Conservation (phyloP, 116 monocot species). For the Dioscorea cayenensis region DNA sequence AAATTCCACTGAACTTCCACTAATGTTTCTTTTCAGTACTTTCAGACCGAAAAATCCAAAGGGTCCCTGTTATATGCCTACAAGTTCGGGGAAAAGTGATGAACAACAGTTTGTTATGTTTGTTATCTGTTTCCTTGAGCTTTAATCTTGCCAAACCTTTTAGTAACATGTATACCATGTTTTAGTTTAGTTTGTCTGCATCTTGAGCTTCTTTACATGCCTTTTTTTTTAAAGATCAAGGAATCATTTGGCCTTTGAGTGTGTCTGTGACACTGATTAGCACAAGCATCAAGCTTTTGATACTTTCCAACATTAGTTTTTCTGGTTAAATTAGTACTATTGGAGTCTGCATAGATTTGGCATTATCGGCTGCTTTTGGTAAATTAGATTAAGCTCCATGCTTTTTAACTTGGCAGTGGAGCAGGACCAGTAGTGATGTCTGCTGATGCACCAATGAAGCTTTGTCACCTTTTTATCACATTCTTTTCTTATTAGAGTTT, state of each 20-base stretch:
- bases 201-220: background rate
- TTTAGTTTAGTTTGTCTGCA: conserved; percentile 35
- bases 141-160: conserved; percentile 28
- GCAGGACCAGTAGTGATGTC: background rate
- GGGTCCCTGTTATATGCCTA: conserved; percentile 1
- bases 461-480: too few relatives aligned
- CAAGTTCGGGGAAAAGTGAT: conserved; percentile 1
- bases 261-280: background rate
- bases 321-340: background rate
- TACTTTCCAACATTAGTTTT: background rate
- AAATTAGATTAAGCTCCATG: background rate
- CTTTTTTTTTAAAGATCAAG: background rate
- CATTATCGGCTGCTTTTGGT: background rate
- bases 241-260: background rate
- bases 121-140: conserved; percentile 15
- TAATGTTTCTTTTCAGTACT: too few relatives aligned
- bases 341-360: background rate
- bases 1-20: too few relatives aligned
- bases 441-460: background rate
- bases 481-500: too few relatives aligned
- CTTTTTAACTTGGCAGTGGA: background rate
- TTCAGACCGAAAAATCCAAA: background rate
- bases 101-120: conserved; percentile 16
- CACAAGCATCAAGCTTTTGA: background rate
- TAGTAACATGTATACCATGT: conserved; percentile 21